These are phyloP conservation scores for Taphrina pruni DNA, from an alignment of 1,139 yeast genomes.

Conservation along the genomic window DNA sequence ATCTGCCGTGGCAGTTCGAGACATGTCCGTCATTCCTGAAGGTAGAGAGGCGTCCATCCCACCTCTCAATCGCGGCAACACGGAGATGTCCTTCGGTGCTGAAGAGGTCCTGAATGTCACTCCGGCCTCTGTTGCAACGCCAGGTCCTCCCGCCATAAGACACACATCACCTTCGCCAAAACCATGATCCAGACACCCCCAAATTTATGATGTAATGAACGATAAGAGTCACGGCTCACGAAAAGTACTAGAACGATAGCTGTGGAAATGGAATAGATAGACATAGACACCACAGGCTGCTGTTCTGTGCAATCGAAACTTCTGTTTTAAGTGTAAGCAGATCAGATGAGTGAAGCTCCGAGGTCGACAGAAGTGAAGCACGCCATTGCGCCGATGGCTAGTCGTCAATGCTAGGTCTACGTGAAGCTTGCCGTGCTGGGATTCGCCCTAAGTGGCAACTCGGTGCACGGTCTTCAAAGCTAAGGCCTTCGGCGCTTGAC, in stretches of 20 bases:
- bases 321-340: no score
- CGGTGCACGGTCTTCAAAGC: no score
- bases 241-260: not conserved
- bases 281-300: not conserved
- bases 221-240: not conserved
- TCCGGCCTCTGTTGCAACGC: not conserved
- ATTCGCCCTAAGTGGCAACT: no score
- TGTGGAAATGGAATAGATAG: not conserved
- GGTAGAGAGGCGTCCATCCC: not conserved
- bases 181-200: not conserved
- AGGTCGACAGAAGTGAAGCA: not conserved
- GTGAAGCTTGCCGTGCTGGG: no score
- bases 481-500: no score
- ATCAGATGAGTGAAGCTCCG: no score
- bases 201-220: slow-evolving; percentile 5
- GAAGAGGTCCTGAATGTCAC: slow-evolving; percentile 21
- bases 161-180: slow-evolving; percentile 16
- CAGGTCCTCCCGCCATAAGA: not conserved
- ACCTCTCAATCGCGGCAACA: slow-evolving; percentile 10
- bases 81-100: slow-evolving; percentile 15
- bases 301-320: no score
- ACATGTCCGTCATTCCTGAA: slow-evolving; percentile 25
- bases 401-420: no score
- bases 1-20: not conserved
- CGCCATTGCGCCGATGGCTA: not conserved